A percentile compares a stretch with the other conserved stretches of the same genome.
phyloP scores from a whole-genome alignment of 2,329 filamentous ascomycete genomes.

The Incumbomyces delicatus region DNA sequence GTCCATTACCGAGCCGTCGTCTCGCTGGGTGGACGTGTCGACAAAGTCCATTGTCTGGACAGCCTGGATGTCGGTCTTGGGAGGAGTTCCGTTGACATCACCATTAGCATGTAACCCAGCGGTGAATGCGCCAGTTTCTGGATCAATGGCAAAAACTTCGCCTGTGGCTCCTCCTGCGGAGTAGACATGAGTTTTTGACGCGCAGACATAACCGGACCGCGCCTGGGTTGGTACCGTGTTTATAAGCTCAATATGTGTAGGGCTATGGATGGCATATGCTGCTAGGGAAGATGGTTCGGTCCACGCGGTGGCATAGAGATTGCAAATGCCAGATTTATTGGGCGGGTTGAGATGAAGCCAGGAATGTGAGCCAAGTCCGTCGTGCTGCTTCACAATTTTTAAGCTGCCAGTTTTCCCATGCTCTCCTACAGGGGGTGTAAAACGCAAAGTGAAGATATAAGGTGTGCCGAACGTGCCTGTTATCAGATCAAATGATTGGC shows the following conservation, averaged over 20 bases:
- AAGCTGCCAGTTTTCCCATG: slow-evolving; percentile 6
- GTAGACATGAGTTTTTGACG: slow-evolving; percentile 15
- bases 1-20: slow-evolving; percentile 19
- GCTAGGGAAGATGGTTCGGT: slow-evolving; percentile 18
- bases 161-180: slow-evolving; percentile 20
- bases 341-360: slow-evolving; percentile 18
- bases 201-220: slow-evolving; percentile 19
- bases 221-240: slow-evolving; percentile 15
- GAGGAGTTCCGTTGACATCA: too few relatives aligned
- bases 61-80: slow-evolving; percentile 3
- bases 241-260: slow-evolving; percentile 16
- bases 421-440: slow-evolving; percentile 13
- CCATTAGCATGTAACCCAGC: neutral
- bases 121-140: slow-evolving; percentile 12
- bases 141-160: slow-evolving; percentile 20
- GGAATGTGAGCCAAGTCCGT: slow-evolving; percentile 20
- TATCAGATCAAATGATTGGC: slow-evolving; percentile 15
- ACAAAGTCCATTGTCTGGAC: slow-evolving; percentile 18
- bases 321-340: slow-evolving; percentile 6
- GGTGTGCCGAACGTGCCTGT: slow-evolving; percentile 22
- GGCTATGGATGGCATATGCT: slow-evolving; percentile 17
- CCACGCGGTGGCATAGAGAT: slow-evolving; percentile 21
- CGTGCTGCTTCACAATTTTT: slow-evolving; percentile 14
- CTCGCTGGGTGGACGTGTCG: slow-evolving; percentile 12
- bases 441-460: slow-evolving; percentile 19